phyloP scores from a whole-genome alignment of 176 grass and related monocot species.

The Oryza officinalis region DNA sequence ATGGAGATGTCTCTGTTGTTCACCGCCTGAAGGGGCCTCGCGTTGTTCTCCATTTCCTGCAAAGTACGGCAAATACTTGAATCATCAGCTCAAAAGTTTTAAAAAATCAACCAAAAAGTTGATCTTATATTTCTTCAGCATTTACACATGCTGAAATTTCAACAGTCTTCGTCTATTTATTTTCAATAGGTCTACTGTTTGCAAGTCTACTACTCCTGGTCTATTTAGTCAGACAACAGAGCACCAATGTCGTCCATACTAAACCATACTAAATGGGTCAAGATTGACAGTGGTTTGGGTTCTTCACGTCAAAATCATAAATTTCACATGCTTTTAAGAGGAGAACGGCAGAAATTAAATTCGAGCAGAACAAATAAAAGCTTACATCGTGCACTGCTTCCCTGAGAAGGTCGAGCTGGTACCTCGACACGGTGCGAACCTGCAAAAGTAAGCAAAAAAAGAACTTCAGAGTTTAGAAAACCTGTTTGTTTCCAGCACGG shows the following conservation, averaged over 20 bases:
- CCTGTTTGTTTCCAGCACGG: neutral
- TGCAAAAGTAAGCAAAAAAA: slow-evolving; percentile 2
- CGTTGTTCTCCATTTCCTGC: slow-evolving; percentile 60
- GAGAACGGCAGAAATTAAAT: neutral
- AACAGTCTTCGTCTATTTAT: neutral
- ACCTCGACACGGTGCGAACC: slow-evolving; percentile 53
- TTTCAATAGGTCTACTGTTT: neutral
- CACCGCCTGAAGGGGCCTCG: slow-evolving; percentile 57
- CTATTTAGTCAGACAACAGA: neutral
- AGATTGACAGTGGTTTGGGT: neutral
- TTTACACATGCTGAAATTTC: neutral
- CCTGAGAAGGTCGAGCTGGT: slow-evolving; percentile 64
- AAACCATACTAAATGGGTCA: neutral
- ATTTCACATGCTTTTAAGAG: neutral
- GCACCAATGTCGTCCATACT: neutral
- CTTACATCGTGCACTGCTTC: slow-evolving; percentile 74
- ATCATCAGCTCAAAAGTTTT: neutral
- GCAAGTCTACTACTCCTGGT: neutral
- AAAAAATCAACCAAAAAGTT: neutral
- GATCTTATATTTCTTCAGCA: neutral
- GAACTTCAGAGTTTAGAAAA: neutral
- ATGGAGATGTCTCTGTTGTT: slow-evolving; percentile 52
- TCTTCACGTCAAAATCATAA: neutral
- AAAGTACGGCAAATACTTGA: neutral
- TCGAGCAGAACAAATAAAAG: neutral